These are phyloP conservation scores for Rhodofomes roseus DNA, from an alignment of 1,284 basidiomycete species.

Conservation along the genomic window DNA sequence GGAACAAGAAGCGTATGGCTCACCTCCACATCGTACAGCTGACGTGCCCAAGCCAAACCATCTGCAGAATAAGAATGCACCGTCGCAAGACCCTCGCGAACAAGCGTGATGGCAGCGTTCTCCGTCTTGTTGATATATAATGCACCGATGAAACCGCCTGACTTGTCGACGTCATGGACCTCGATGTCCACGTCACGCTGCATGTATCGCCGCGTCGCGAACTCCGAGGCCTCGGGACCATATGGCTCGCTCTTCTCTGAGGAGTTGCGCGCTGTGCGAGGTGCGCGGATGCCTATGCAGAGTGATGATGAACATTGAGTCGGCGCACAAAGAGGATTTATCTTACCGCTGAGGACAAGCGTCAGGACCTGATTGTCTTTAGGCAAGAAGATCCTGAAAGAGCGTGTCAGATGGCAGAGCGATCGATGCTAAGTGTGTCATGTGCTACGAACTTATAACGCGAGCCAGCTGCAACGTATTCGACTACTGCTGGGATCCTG, in stretches of 20 bases:
- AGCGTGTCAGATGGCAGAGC: not conserved
- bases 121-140: constrained; percentile 80
- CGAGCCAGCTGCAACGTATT: constrained; percentile 91
- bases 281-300: constrained; percentile 72
- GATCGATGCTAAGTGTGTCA: not conserved
- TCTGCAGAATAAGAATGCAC: constrained; percentile 91
- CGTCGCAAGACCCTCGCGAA: constrained; percentile 82
- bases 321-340: constrained; percentile 4
- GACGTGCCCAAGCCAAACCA: constrained; percentile 70
- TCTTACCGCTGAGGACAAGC: constrained; percentile 79
- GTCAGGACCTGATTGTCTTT: constrained; percentile 92
- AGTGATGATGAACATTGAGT: not conserved
- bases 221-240: constrained; percentile 82
- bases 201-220: constrained; percentile 78
- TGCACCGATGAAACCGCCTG: constrained; percentile 92
- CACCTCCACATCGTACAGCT: constrained; percentile 84
- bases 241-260: constrained; percentile 90
- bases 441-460: constrained; percentile 74
- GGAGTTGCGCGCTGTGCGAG: constrained; percentile 75
- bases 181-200: constrained; percentile 95
- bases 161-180: constrained; percentile 88
- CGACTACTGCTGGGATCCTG: constrained; percentile 81
- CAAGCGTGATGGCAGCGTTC: constrained; percentile 82
- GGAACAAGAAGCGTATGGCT: constrained; percentile 4
- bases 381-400: constrained; percentile 70